Base-by-base conservation (phyloP, 768 basidiomycete species). In the Tremella yokohamensis region DNA sequence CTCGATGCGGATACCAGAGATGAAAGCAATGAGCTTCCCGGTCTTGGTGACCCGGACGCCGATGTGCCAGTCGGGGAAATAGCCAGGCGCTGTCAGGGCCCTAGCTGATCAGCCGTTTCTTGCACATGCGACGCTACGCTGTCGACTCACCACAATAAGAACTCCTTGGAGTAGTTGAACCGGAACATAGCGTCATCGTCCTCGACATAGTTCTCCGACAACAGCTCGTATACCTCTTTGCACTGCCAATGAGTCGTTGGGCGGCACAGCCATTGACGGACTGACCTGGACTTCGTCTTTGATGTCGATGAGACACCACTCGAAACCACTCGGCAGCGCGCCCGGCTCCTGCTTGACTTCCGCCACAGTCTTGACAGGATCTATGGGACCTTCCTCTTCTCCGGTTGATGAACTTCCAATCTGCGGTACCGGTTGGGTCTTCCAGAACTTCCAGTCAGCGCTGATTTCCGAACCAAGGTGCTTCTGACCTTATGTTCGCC, bases 161-260 rank as follows among this genome's bases (percentile, higher is more conserved):
- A 99, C 74, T 97, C 91, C 3, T 90, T 85, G 42, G 87, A 89
- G 69, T 99, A 99, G 73, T 89, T 85, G 81, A 99, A 97, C 37
- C 96, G 85, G 82, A 98, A 96, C n/a, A 88, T 82, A 4, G 93
- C 93, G 50, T 90, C 87, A 65, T 89, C 87, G 72, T 99, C 96
- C 75, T 99, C 96, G 45, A 99, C 92, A 66, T 98, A 99, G 77
- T 98, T 88, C 12, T 86, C 81, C 3, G 90, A 96, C 40, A 99
- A 80, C 1, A 99, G 81, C 63, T 91, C 86, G 69, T 96, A 89
- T 12, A 97, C 85, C 74, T 99, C 96, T 70, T 89, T 87, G 64
- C 84, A 84, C 90, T 97, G 57, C 25, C 16, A 6, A 25, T 20
- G 25, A 51, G 45, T 19, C 47, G 34, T 2, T 40, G 1, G 38